Percentiles rank a stretch among this genome's conserved stretches.
Evolutionary conservation across 192 early-diverging fungal species (phyloP).

Genomic region (Gaertneriomyces semiglobifer): DNA sequence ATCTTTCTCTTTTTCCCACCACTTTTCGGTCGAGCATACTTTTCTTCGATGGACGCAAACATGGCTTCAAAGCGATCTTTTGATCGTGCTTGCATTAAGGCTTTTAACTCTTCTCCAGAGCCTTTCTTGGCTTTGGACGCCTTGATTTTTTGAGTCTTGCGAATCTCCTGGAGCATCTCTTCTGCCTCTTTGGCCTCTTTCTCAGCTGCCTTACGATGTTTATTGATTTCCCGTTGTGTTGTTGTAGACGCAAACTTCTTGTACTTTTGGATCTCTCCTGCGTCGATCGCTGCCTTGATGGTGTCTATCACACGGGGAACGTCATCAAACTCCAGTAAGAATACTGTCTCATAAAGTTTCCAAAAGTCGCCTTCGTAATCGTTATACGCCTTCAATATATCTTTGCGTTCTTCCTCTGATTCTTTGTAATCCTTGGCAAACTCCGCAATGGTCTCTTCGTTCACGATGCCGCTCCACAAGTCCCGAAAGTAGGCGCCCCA

Average conservation of each 20-base stretch:
- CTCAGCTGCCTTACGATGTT: slow-evolving; percentile 55
- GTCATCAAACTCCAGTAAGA: slow-evolving; percentile 62
- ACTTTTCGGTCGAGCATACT: slow-evolving; percentile 17
- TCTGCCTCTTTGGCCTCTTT: slow-evolving; percentile 9
- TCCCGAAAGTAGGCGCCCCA: slow-evolving; percentile 83
- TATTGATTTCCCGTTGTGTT: slow-evolving; percentile 37
- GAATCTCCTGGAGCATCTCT: neutral
- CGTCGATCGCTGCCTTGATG: slow-evolving; percentile 63
- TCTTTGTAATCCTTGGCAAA: slow-evolving; percentile 67
- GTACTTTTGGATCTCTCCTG: slow-evolving; percentile 49
- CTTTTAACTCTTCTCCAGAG: slow-evolving; percentile 39
- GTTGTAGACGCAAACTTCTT: slow-evolving; percentile 45
- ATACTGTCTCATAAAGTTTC: slow-evolving; percentile 59
- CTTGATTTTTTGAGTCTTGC: neutral
- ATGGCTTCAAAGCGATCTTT: slow-evolving; percentile 19
- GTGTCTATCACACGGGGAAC: slow-evolving; percentile 58
- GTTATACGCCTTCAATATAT: slow-evolving; percentile 66
- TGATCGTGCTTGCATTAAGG: slow-evolving; percentile 43
- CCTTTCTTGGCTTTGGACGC: slow-evolving; percentile 54
- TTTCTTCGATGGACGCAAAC: slow-evolving; percentile 28
- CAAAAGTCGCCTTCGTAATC: slow-evolving; percentile 69
- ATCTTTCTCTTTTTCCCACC: slow-evolving; percentile 10
- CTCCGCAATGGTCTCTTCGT: slow-evolving; percentile 68
- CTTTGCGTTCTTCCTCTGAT: slow-evolving; percentile 48
- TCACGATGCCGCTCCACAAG: slow-evolving; percentile 70